These are phyloP conservation scores for Macrophomina pseudophaseolina DNA, from an alignment of 2,329 filamentous ascomycete genomes.

Conservation along the genomic window DNA sequence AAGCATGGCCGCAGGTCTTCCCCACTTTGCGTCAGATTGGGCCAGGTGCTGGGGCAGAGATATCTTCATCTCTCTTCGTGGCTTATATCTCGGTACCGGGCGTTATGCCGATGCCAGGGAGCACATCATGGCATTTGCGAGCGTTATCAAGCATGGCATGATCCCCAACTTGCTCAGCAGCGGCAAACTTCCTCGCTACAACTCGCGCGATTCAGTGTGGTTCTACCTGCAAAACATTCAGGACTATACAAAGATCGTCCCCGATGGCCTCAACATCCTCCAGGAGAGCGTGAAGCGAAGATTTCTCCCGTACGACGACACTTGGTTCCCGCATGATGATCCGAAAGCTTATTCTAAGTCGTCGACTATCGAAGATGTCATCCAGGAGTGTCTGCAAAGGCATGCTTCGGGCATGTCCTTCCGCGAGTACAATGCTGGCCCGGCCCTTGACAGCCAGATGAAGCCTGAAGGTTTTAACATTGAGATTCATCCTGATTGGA, in stretches of 20 bases:
- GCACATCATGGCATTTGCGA: conserved; percentile 93
- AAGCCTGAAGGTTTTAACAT: conserved; percentile 89
- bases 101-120: conserved; percentile 88
- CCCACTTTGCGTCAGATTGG: conserved; percentile 94
- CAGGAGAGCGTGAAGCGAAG: conserved; percentile 79
- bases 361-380: conserved; percentile 84
- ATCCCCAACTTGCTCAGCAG: conserved; percentile 92
- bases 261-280: conserved; percentile 74
- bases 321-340: conserved; percentile 86
- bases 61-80: conserved; percentile 93
- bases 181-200: conserved; percentile 87
- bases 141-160: conserved; percentile 97
- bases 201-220: conserved; percentile 95
- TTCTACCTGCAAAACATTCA: conserved; percentile 97
- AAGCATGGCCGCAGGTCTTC: conserved; percentile 87
- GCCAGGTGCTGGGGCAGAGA: conserved; percentile 97
- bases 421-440: conserved; percentile 91
- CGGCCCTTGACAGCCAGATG: conserved; percentile 91
- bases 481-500: conserved; percentile 89
- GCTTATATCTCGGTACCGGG: conserved; percentile 88
- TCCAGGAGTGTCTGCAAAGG: conserved; percentile 90
- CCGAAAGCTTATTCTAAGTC: conserved; percentile 81
- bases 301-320: conserved; percentile 94
- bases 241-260: conserved; percentile 83
- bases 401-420: conserved; percentile 92